Base-by-base conservation (phyloP, 2,329 filamentous ascomycete species). In the Eurotiales sp. region DNA sequence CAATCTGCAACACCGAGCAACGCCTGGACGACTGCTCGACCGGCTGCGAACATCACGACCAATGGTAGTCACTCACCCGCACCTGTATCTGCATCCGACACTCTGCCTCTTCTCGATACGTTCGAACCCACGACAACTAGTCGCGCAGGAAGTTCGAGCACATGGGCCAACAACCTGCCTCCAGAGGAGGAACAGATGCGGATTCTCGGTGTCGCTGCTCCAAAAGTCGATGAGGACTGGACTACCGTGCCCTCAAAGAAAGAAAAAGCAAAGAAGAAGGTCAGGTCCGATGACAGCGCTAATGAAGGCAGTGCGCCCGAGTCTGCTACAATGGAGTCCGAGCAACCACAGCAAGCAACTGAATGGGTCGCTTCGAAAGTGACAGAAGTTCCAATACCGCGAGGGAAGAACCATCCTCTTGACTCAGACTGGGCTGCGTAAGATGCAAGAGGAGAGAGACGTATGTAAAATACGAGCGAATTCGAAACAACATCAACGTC, bases 151-250 rank as follows among this genome's bases (percentile, higher is more conserved):
- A 52, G 46, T 54, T 61, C 51, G 54, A 67, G 64, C 54, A 72
- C 69, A 52, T 78, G 73, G 72, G 69, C 72, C 37, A 67, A 71
- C 45, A 72, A 73, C 49, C 67, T 81, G 34, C 78, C 78, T 14
- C 79, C 79, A 3, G 82, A 84, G 64, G 81, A 84, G 56, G 81
- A 84, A 63, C 81, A 85, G 65, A 68, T 83, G 62, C 75, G 76
- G 41, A 69, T 79, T 53, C 66, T 79, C 44, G 75, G 67, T 45
- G 72, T 73, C 46, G 59, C 68, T 49, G 29, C 47, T 8, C 29
- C 46, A 11, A 66, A 70, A 25, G 69, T 71, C 37, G 77, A 81
- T 41, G 76, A 77, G 51, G 77, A 77, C 47, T 85, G 82, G 83
- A 83, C 77, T 56, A 81, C 80, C 8, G 82, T 85, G 21, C 72